Conservation (phyloP, 2,329 filamentous ascomycete genomes). For the Camptophora hylomeconis region DNA sequence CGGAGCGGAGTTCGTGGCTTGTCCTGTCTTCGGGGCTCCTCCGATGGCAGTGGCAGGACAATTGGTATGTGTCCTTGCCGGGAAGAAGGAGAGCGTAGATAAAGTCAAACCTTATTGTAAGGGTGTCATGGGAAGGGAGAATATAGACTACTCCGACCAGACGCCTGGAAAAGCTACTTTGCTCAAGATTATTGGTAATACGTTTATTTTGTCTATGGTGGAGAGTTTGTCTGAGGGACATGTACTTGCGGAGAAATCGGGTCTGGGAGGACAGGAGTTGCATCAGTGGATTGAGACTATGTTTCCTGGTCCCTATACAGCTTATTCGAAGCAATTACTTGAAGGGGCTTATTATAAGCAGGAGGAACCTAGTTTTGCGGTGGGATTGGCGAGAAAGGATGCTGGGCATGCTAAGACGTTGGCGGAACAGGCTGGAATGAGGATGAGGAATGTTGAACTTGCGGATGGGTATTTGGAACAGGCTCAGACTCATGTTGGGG, state of each 20-base stretch:
- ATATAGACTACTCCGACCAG: conserved; percentile 59
- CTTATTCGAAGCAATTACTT: conserved; percentile 63
- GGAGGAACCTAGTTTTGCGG: conserved; percentile 66
- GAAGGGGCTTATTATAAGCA: conserved; percentile 64
- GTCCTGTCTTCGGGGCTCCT: conserved; percentile 38
- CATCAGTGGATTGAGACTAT: conserved; percentile 59
- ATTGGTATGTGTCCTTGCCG: conserved; percentile 62
- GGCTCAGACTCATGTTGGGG: conserved; percentile 56
- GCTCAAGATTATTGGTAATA: conserved; percentile 76
- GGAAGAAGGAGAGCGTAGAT: conserved; percentile 45
- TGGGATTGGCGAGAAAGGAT: conserved; percentile 75
- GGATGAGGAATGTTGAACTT: conserved; percentile 51
- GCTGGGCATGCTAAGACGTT: conserved; percentile 58
- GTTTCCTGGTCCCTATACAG: conserved; percentile 62
- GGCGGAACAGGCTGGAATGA: conserved; percentile 48
- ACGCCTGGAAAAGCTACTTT: conserved; percentile 55
- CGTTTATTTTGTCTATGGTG: conserved; percentile 72
- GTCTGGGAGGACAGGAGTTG: conserved; percentile 56
- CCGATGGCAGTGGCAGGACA: conserved; percentile 48
- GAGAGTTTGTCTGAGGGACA: conserved; percentile 68
- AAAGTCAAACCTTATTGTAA: conserved; percentile 57
- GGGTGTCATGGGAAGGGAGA: conserved; percentile 55
- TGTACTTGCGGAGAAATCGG: conserved; percentile 66
- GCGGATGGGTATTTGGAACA: conserved; percentile 55
- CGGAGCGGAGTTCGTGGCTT: conserved; percentile 63